Base-by-base conservation (phyloP, 2,329 filamentous ascomycete species). In the Myriosclerotinia duriaeana region DNA sequence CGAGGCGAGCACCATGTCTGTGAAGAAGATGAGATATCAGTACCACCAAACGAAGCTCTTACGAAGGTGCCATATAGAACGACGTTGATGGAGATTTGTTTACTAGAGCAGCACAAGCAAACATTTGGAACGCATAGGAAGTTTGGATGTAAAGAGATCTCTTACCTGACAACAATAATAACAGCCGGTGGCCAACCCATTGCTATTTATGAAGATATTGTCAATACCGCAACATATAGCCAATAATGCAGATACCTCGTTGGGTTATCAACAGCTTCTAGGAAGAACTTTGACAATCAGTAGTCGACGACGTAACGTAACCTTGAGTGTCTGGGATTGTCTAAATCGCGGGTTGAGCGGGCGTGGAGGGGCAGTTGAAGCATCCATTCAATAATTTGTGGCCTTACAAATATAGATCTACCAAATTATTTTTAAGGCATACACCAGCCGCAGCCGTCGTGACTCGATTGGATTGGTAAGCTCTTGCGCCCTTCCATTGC, bases 1-100 rank as follows among this genome's bases (percentile, higher is more conserved):
- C 95, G 67, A 99, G 89, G 72, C 95, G 90, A 73, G 93, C 91
- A 75, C 95, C 95, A 78, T 99, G 95, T 79, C 95, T 89, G 67
- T 52, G 58, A 17, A 36, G 20, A n/a, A 15, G 63, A 26, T 72
- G 54, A 71, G 69, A 60, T 64, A n/a, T 20, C 34, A 38, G 20
- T 44, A 52, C 48, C 38, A 42, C 58, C 20, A 52, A 38, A 56
- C 14, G 40, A 50, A 44, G 12, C 34, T 30, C n/a, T 50, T 1
- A 0, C 0, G 30, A 38, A 1, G 6, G 14, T 11, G 2, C 2
- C 12, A 22, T 3, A 48, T 3, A 36, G 44, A 38, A 22, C 4
- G 8, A 12, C 3, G 2, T 17, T 38, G 8, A 26, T 26, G 3
- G 20, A 17, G 11, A 12, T 38, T 50, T 1, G 20, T 50, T 36